phyloP scores from a whole-genome alignment of 2,329 filamentous ascomycete genomes.

The Penicillium thymicola region DNA sequence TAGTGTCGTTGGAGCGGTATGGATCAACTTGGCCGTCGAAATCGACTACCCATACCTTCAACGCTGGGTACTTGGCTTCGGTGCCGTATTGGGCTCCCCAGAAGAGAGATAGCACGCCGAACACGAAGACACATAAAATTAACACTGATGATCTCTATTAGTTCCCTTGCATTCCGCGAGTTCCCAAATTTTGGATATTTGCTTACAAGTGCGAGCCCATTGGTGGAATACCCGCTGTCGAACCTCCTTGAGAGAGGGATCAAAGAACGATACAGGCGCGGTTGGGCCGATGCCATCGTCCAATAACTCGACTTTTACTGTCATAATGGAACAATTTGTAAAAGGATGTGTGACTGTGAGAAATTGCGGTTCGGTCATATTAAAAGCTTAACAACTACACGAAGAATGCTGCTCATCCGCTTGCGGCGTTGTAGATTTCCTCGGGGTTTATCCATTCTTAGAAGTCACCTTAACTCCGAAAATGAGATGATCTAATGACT shows the following conservation, averaged over 20 bases:
- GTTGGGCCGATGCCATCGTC: slow-evolving; percentile 4
- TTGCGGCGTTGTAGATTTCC: slow-evolving; percentile 9
- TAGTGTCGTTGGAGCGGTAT: slow-evolving; percentile 47
- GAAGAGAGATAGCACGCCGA: slow-evolving; percentile 57
- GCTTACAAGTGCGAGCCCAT: slow-evolving; percentile 26
- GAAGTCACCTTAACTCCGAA: slow-evolving; percentile 8
- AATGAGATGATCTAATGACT: background rate
- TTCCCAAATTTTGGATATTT: background rate
- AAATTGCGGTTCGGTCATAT: background rate
- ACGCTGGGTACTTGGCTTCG: slow-evolving; percentile 46
- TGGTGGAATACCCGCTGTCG: slow-evolving; percentile 21
- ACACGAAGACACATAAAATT: slow-evolving; percentile 55
- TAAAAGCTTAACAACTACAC: background rate
- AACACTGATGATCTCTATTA: slow-evolving; percentile 18
- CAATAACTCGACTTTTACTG: background rate
- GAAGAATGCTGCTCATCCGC: background rate
- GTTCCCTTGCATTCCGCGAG: background rate
- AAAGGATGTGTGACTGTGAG: background rate
- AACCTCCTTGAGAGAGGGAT: slow-evolving; percentile 23
- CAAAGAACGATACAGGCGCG: slow-evolving; percentile 27
- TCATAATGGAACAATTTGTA: background rate
- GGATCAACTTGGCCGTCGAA: slow-evolving; percentile 58
- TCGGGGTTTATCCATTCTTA: slow-evolving; percentile 7
- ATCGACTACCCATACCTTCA: slow-evolving; percentile 60
- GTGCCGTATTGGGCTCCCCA: slow-evolving; percentile 58